Base-by-base conservation (phyloP, 2,329 filamentous ascomycete genomes). In the Sarocladium brachiariae region DNA sequence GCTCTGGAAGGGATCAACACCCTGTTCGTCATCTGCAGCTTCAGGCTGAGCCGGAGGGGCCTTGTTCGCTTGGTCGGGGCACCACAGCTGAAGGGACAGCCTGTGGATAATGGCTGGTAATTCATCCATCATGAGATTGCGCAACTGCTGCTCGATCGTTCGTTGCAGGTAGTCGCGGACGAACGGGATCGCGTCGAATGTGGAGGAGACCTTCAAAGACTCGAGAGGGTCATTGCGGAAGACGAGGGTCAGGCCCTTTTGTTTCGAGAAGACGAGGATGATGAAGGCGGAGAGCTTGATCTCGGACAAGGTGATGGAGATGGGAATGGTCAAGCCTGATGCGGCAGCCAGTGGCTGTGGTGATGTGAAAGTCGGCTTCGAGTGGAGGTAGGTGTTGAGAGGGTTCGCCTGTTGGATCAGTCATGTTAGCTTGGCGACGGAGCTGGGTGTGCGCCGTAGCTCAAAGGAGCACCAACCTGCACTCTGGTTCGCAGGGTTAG, bases 181-280 rank as follows among this genome's bases (percentile, higher is more conserved):
- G 63, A 99, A 99, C 39, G 93, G 92, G 61, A 99, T 99, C 11
- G 92, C 96, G 72, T 99, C 93, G 68, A 99, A 99, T 39, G 93
- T 99, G 58, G 92, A 97, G 1, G 92, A 97, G 57, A 99, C 93
- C 73, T 96, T 97, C 62, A 99, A 83, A 4, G 92, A 96, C 66
- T 99, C 93, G 54, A 99, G 82, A 4, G 93, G 93, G 65, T 99
- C 93, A 78, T 99, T 97, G 60, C 93, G 86, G 67, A 99, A 99
- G 39, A 99, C 93, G 45, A 99, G 77, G 1, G 93, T 99, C 52
- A 99, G 78, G 18, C 93, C 93, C 65, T 99, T 99, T 70, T 96
- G 90, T 65, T 90, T 92, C 2, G 92, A 97, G 66, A 99, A 99
- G 54, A 99, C 93, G 47, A 99, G 70, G 52, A 99, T 96, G 58